Percentiles rank a stretch among this genome's conserved stretches.
phyloP scores from a whole-genome alignment of 2,329 filamentous ascomycete genomes.

The Dactylella cylindrospora region DNA sequence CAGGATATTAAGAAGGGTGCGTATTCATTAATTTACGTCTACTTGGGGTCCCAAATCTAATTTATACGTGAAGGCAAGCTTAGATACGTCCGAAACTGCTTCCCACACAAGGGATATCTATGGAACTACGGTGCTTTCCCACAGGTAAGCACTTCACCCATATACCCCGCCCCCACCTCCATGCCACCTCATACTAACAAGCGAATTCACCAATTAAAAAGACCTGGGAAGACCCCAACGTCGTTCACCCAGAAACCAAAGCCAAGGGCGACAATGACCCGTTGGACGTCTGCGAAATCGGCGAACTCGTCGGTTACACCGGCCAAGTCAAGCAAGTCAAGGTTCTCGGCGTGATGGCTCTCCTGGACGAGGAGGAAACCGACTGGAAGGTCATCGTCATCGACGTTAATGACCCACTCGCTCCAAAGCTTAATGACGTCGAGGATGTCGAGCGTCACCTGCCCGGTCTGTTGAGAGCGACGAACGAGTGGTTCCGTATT shows the following conservation, averaged over 20 bases:
- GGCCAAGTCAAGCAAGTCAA: slow-evolving; percentile 99
- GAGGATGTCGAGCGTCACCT: slow-evolving; percentile 99
- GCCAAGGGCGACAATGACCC: slow-evolving; percentile 99
- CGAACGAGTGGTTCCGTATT: slow-evolving; percentile 99
- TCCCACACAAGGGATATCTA: slow-evolving; percentile 99
- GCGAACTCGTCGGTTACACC: slow-evolving; percentile 91
- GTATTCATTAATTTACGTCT: neutral
- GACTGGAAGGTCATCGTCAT: slow-evolving; percentile 99
- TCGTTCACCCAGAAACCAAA: slow-evolving; percentile 97
- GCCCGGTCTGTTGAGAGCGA: slow-evolving; percentile 91
- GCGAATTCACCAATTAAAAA: slow-evolving; percentile 52
- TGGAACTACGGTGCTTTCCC: slow-evolving; percentile 99
- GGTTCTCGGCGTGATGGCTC: slow-evolving; percentile 97
- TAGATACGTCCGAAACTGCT: slow-evolving; percentile 99
- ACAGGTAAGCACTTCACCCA: slow-evolving; percentile 64
- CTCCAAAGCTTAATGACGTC: slow-evolving; percentile 90
- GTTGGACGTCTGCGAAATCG: slow-evolving; percentile 98
- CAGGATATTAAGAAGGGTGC: slow-evolving; percentile 93
- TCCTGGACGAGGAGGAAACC: slow-evolving; percentile 98
- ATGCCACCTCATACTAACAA: neutral
- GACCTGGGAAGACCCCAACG: slow-evolving; percentile 99
- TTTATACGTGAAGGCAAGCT: slow-evolving; percentile 68
- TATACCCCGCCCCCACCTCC: slow-evolving; percentile 34
- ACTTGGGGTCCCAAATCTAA: neutral
- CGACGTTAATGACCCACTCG: slow-evolving; percentile 95